These are phyloP conservation scores for Microbotryomycetes sp. DNA, from an alignment of 1,284 basidiomycete species.

Conservation along the genomic window DNA sequence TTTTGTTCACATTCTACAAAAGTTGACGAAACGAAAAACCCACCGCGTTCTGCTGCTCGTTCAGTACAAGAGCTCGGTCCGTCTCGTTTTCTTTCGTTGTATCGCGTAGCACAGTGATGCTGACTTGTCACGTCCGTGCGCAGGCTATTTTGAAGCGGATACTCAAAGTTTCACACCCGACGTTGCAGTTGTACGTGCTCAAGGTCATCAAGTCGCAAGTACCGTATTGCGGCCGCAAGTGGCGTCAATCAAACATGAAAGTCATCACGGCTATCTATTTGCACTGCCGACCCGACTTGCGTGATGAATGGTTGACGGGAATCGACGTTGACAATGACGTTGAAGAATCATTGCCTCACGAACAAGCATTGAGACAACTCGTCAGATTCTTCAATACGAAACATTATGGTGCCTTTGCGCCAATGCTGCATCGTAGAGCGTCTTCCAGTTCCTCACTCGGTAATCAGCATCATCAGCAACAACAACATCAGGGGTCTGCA, in stretches of 20 bases:
- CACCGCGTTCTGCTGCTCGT: conserved; percentile 94
- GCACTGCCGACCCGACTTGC: conserved; percentile 88
- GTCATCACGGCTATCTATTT: conserved; percentile 98
- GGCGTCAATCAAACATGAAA: conserved; percentile 99
- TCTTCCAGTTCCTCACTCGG: conserved; percentile 4
- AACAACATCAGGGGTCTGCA: background rate
- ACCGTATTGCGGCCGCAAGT: conserved; percentile 95
- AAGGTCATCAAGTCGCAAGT: conserved; percentile 99
- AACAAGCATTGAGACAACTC: conserved; percentile 86
- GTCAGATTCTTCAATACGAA: conserved; percentile 76
- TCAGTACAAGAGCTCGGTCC: conserved; percentile 94
- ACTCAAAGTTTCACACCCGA: conserved; percentile 83
- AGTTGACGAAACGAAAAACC: conserved; percentile 87
- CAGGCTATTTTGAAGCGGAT: conserved; percentile 92
- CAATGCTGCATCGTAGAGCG: conserved; percentile 33
- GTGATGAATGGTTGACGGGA: conserved; percentile 96
- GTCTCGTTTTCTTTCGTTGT: conserved; percentile 35
- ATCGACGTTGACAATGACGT: conserved; percentile 85
- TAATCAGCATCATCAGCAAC: background rate
- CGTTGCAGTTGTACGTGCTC: conserved; percentile 90
- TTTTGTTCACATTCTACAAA: conserved; percentile 96
- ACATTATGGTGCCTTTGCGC: conserved; percentile 37
- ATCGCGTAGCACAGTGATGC: background rate
- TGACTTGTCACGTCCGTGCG: background rate
- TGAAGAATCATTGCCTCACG: conserved; percentile 70